Conservation (phyloP, 768 basidiomycete genomes). For the Trichaptum fuscoviolaceum region DNA sequence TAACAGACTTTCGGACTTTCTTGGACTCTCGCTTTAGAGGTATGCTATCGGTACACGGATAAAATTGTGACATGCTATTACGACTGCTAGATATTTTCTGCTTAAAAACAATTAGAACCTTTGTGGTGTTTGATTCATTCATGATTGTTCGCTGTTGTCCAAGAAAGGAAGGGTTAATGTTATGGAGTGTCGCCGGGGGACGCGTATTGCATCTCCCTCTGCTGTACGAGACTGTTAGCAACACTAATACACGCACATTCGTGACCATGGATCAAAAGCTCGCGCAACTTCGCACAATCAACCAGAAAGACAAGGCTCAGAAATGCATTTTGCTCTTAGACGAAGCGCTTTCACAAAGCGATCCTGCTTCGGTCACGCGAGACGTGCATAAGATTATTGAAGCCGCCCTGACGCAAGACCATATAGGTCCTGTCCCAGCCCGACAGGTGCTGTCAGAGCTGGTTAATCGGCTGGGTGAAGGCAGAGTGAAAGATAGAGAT, state of each 20-base stretch:
- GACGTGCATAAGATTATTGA: slow-evolving; percentile 74
- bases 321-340: slow-evolving; percentile 68
- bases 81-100: slow-evolving; percentile 1
- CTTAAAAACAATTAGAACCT: not conserved
- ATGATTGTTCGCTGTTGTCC: not conserved
- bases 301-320: slow-evolving; percentile 81
- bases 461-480: slow-evolving; percentile 60
- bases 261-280: slow-evolving; percentile 60
- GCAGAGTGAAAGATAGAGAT: slow-evolving; percentile 46
- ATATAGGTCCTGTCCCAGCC: slow-evolving; percentile 79
- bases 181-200: not conserved
- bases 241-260: not conserved
- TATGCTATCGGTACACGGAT: not conserved
- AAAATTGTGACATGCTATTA: not conserved
- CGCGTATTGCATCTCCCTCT: not conserved
- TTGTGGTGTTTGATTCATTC: not conserved
- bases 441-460: slow-evolving; percentile 85
- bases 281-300: slow-evolving; percentile 53
- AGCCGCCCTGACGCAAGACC: slow-evolving; percentile 77
- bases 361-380: slow-evolving; percentile 36
- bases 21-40: not conserved
- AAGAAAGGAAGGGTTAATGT: not conserved
- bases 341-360: slow-evolving; percentile 51
- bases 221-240: not conserved
- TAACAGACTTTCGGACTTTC: slow-evolving; percentile 15